Evolutionary conservation across 2,329 filamentous ascomycete species (phyloP), one percentile per base, ranked within the genome.

Genomic region (Chalara sp.): DNA sequence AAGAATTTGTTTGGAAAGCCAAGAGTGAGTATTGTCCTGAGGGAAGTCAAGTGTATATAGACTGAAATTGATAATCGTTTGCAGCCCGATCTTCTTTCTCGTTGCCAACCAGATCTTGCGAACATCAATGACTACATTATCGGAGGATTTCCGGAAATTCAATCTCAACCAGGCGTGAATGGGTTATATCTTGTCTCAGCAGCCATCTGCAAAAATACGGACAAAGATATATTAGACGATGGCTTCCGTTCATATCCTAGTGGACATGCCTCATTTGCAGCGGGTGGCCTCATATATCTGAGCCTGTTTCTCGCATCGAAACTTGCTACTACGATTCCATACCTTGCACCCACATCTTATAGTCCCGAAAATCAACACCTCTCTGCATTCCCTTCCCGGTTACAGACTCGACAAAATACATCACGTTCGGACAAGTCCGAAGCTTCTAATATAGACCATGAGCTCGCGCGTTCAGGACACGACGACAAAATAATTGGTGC

Each of bases 301-400:
- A 86, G 86, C 1, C 80, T 97, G 47, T 96, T 90, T 74, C 77
- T 97, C 28, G 89, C 87, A 58, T 87, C 84, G 68, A 92, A 91
- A 66, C 87, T 92, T 62, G 79, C 82, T 53, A 82, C 91, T 55
- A 84, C 80, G 7, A 76, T 89, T 32, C 87, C 87, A 1, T 87
- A 84, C 65, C 77, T 87, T 7, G 74, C 78, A 6, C 74, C 73
- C 0, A 70, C 72, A 10, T 66, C 69, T 2, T 72, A 71, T 50
- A 67, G 70, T 37, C 66, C 67, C 50, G 76, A 81, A 53, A 73
- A 74, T 50, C 68, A 72, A 41, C 70, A 33, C 67, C 78, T 82
- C 58, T 84, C 84, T 56, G 87, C 92, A 37, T 86, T 89, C 50
- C 84, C 86, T 1, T 92, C 88, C 2, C 86, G 89, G 21, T 21